Conservation (phyloP, 2,329 filamentous ascomycete genomes). For the Alternaria solani region DNA sequence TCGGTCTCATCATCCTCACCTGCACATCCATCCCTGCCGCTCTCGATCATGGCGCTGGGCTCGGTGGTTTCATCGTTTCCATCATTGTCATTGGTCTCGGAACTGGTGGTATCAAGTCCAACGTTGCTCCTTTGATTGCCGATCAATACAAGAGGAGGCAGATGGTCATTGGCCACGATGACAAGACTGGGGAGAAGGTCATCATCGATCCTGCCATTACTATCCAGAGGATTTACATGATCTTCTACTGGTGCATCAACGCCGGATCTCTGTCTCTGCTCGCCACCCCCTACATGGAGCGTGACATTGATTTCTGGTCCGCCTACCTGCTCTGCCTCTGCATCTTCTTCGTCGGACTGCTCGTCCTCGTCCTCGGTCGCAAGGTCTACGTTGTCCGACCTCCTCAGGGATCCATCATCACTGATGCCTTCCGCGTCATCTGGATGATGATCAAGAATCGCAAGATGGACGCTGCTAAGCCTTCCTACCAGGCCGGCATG, state of each 20-base stretch:
- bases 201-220: conserved; percentile 59
- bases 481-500: conserved; percentile 67
- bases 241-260: conserved; percentile 79
- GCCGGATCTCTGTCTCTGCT: conserved; percentile 73
- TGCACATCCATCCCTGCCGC: conserved; percentile 70
- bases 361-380: conserved; percentile 55
- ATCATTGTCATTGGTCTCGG: conserved; percentile 75
- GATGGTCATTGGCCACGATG: conserved; percentile 53
- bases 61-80: conserved; percentile 68
- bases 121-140: conserved; percentile 66
- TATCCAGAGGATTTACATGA: conserved; percentile 60
- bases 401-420: conserved; percentile 50
- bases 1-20: conserved; percentile 73
- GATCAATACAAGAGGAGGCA: conserved; percentile 57
- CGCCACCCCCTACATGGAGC: conserved; percentile 75
- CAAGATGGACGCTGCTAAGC: conserved; percentile 70
- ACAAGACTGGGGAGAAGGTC: conserved; percentile 56
- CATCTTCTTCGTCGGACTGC: conserved; percentile 71
- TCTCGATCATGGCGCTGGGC: conserved; percentile 66
- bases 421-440: conserved; percentile 64
- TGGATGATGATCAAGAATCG: conserved; percentile 64
- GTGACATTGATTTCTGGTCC: conserved; percentile 74
- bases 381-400: conserved; percentile 52
- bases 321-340: conserved; percentile 70
- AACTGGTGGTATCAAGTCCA: conserved; percentile 83